Evolutionary conservation across 768 basidiomycete genomes (phyloP), one percentile per base, ranked within the genome.

Genomic region (Phylloporus sp.): DNA sequence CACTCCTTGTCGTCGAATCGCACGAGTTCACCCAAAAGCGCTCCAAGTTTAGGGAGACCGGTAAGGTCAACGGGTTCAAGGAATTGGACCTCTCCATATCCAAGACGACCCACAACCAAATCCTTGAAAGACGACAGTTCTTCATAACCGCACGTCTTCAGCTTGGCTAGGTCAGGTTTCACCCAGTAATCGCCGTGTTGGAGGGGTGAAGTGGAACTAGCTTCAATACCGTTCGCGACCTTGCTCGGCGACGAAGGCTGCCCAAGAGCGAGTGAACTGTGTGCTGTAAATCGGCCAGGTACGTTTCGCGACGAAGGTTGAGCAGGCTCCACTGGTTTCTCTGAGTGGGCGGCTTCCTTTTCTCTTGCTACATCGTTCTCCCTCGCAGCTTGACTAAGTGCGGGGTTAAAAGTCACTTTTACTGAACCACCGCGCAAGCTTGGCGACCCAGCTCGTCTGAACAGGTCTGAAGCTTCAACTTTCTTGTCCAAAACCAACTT

Each of bases 101-200:
- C 92, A 44, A 84, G 78, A n/a, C 95, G 85, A 9, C 93, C 92
- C 35, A 96, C 91, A 18, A 85, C 75, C 56, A 99, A 81, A 53
- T 82, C 82, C 46, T 78, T 70, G 59, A 93, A 83, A 15, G 82
- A 69, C 7, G 80, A 79, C 21, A 98, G 71, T 45, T 90, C 81
- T 53, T 84, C 79, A 59, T 85, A 81, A 17, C 87, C 79, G 21
- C 78, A 71, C 46, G 80, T 78, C 59, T 82, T 81, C 52, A 98
- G 79, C 26, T 76, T 77, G 27, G 77, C 70, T 48, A 97, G 68
- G 44, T 83, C 79, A 11, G 96, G 96, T 53, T 83, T 83, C 46
- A 86, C 81, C 78, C 82, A 97, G 69, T 98, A 99, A 50, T 96
- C 90, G 33, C 94, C 96, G 51, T 92, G 82, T 50, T 82, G 78